phyloP scores from a whole-genome alignment of 2,329 filamentous ascomycete genomes.

The Fusarium guadeloupense region DNA sequence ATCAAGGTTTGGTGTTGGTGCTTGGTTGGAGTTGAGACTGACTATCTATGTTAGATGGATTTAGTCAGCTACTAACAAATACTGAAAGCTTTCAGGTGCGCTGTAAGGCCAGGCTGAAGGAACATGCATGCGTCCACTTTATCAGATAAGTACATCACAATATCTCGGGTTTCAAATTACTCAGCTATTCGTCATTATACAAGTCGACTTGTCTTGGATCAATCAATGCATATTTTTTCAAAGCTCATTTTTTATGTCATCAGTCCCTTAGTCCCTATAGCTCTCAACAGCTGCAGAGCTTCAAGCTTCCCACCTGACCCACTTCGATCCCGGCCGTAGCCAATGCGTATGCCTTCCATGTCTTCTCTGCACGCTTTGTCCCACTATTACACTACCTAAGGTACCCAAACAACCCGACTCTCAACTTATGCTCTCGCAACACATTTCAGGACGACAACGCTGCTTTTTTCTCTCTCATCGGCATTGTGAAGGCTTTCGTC shows the following conservation, averaged over 20 bases:
- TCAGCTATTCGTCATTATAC: not conserved
- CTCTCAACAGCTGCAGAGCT: conserved; percentile 9
- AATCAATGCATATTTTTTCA: not conserved
- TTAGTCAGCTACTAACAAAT: conserved; percentile 14
- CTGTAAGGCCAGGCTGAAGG: too few species aligned
- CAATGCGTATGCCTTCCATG: not conserved
- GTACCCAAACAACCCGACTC: not conserved
- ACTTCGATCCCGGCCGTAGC: conserved; percentile 7
- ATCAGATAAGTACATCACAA: too few species aligned
- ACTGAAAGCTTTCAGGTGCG: too few species aligned
- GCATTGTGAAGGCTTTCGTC: not conserved
- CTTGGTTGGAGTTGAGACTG: conserved; percentile 6
- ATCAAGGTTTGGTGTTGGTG: not conserved
- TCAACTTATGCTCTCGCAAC: too few species aligned
- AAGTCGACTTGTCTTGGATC: too few species aligned
- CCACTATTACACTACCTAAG: not conserved
- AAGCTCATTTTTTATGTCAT: conserved; percentile 20
- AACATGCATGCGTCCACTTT: too few species aligned
- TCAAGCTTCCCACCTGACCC: conserved; percentile 18
- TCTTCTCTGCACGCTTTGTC: not conserved
- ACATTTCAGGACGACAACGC: not conserved
- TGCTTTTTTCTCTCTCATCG: not conserved
- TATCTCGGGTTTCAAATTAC: too few species aligned
- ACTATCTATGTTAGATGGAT: conserved; percentile 2
- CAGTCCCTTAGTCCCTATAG: too few species aligned